Conservation (phyloP, 2,329 filamentous ascomycete species). For the Ascochyta koolunga region DNA sequence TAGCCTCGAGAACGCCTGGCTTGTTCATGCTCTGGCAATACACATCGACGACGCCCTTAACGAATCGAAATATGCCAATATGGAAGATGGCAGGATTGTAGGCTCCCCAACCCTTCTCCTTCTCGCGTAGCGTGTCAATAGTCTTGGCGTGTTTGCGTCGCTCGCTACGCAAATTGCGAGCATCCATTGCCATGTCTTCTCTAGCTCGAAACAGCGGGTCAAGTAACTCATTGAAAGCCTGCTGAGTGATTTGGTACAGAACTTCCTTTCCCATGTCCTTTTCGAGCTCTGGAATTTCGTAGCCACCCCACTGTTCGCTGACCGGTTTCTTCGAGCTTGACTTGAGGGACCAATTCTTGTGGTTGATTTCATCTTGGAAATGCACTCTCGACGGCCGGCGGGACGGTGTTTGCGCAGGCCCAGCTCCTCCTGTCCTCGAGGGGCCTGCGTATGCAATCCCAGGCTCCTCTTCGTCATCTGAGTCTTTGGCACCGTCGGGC, state of each 20-base stretch:
- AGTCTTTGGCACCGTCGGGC: conserved; percentile 27
- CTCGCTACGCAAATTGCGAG: conserved; percentile 51
- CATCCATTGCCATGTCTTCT: conserved; percentile 76
- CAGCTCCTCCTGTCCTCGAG: conserved; percentile 9
- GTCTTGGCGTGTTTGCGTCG: conserved; percentile 30
- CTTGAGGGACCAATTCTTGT: conserved; percentile 72
- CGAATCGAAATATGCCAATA: conserved; percentile 37
- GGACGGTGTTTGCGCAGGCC: conserved; percentile 55
- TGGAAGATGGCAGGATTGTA: conserved; percentile 23
- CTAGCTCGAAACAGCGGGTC: conserved; percentile 82
- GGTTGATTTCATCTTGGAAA: conserved; percentile 74
- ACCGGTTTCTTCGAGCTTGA: conserved; percentile 73
- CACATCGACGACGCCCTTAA: conserved; percentile 30
- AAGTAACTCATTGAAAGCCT: conserved; percentile 90
- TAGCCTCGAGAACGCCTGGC: not conserved
- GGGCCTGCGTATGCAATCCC: conserved; percentile 3
- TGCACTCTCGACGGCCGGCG: conserved; percentile 80
- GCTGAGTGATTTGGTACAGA: conserved; percentile 87
- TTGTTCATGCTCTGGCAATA: conserved; percentile 25
- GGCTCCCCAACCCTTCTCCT: conserved; percentile 3
- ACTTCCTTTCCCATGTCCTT: conserved; percentile 85
- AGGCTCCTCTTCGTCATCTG: conserved; percentile 12
- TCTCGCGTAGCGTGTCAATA: conserved; percentile 23
- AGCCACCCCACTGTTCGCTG: conserved; percentile 74
- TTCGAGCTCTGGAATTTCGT: conserved; percentile 80